phyloP scores from a whole-genome alignment of 768 basidiomycete genomes.

The Hygrophorus pudorinus region DNA sequence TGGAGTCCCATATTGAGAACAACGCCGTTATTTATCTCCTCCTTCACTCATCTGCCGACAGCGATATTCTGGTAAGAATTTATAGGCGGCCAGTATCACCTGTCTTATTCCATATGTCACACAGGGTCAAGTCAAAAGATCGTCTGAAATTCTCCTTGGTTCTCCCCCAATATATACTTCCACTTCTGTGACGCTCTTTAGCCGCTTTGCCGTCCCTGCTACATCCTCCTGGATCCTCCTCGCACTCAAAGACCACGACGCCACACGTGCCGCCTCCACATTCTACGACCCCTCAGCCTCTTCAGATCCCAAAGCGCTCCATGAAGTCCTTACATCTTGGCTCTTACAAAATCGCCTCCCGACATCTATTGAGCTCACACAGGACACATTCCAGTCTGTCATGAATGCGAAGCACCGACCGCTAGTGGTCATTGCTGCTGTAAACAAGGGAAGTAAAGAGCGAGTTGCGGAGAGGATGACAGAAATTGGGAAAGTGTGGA shows the following conservation, averaged over 20 bases:
- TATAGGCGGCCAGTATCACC: background rate
- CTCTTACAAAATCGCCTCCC: constrained; percentile 65
- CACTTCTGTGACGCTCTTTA: constrained; percentile 25
- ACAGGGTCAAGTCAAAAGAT: constrained; percentile 26
- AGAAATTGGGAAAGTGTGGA: constrained; percentile 55
- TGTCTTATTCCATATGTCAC: background rate
- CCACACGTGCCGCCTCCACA: constrained; percentile 32
- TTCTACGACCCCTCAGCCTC: constrained; percentile 23
- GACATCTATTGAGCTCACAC: constrained; percentile 60
- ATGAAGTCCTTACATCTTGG: constrained; percentile 40
- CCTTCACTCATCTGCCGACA: constrained; percentile 37
- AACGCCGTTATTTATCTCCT: constrained; percentile 43
- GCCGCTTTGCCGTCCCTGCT: constrained; percentile 26
- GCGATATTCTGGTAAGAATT: constrained; percentile 22
- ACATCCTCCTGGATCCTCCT: constrained; percentile 52
- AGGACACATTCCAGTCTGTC: constrained; percentile 71
- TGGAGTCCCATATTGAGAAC: constrained; percentile 25
- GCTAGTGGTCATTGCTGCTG: constrained; percentile 68
- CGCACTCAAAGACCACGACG: constrained; percentile 53
- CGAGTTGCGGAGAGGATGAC: constrained; percentile 37
- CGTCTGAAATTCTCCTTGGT: constrained; percentile 29
- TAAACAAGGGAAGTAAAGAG: constrained; percentile 23
- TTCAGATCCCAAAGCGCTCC: constrained; percentile 10
- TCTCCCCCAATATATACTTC: constrained; percentile 35
- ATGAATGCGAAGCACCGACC: constrained; percentile 75